Evolutionary conservation across 2,329 filamentous ascomycete genomes (phyloP), one percentile per base, ranked within the genome.

Genomic region (Plenodomus lindquistii): DNA sequence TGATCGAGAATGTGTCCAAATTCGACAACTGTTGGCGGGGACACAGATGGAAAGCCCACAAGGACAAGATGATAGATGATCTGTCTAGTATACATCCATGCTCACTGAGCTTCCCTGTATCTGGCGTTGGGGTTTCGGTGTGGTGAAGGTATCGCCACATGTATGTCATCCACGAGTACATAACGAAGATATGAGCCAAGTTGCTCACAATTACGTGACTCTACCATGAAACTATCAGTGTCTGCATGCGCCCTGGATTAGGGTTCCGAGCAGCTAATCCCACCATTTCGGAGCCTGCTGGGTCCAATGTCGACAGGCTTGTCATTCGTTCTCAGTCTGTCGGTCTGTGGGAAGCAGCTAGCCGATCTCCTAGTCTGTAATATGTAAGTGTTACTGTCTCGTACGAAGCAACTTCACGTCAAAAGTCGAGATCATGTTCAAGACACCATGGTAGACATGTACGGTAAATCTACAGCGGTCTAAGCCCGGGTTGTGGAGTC

Each of bases 111-210:
- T 31, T 35, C 47, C 10, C 37, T 44, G 20, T 48, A 21, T 48
- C 34, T 39, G 49, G 45, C 45, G 49, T 46, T 52, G 45, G 49
- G 41, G 38, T 38, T 52, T 22, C 37, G 39, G 22, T 40, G 31
- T 20, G 38, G 16, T 24, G 27, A 40, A 21, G 29, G 41, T 44
- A 39, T 51, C 5, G 22, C 40, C 35, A n/a, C n/a, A 15, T 31
- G 36, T 46, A 46, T 35, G 49, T 18, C 27, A 37, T 41, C 35
- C 44, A 40, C 19, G 39, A 37, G 37, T 31, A 52, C 27, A 42
- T 4, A 39, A 21, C 29, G 41, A 37, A 9, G 37, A 29, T 35
- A 37, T 40, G 31, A 19, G 37, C 27, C 40, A 48, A 35, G 16
- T 37, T 46, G 43, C 39, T 17, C 35, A 20, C 19, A 4, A 8